Percentiles rank a stretch among this genome's conserved stretches.
Conservation (phyloP, 2,329 filamentous ascomycete species). For the Fusarium citri region DNA sequence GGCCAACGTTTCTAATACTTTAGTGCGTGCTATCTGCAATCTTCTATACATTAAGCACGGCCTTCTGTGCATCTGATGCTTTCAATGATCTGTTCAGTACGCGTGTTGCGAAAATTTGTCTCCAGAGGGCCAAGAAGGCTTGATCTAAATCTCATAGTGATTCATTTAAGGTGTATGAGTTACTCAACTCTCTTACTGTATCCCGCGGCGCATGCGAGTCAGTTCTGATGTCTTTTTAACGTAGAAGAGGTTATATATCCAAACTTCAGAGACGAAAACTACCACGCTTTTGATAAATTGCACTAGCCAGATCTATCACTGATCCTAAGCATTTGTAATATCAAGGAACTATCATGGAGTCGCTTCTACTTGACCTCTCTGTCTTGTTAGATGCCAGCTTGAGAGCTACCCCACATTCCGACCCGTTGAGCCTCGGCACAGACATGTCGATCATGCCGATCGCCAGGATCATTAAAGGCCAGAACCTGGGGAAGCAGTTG, state of each 20-base stretch:
- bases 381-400: not conserved
- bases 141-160: not conserved
- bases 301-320: rapidly evolving
- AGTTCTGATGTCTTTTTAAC: not conserved
- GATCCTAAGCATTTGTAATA: not conserved
- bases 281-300: not conserved
- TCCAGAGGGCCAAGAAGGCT: not conserved
- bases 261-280: not conserved
- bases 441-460: slow-evolving; percentile 24
- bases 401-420: slow-evolving; percentile 44
- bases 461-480: slow-evolving; percentile 6
- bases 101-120: not conserved
- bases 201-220: not conserved
- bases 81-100: too few relatives aligned
- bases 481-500: slow-evolving; percentile 8
- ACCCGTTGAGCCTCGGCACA: slow-evolving; percentile 47
- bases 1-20: not conserved
- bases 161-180: not conserved
- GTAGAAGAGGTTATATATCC: not conserved
- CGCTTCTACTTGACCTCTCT: not conserved
- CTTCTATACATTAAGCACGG: not conserved
- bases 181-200: not conserved
- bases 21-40: not conserved
- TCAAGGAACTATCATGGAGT: not conserved
- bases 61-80: not conserved